Percentiles rank a stretch among this genome's conserved stretches.
Conservation (phyloP, 225 moss, liverwort and hornwort species). For the Lunularia cruciata region DNA sequence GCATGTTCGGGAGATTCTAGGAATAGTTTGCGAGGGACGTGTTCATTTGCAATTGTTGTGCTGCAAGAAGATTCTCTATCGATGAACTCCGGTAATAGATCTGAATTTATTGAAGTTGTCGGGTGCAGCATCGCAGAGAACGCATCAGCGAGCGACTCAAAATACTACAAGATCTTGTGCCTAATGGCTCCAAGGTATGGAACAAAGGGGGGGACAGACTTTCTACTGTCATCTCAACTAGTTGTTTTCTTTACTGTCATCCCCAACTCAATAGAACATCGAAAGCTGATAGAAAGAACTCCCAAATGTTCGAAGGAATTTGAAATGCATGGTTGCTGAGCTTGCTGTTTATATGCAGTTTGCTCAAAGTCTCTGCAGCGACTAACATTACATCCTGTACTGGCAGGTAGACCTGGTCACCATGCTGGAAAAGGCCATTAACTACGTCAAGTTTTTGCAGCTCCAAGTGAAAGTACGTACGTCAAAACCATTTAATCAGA, state of each 20-base stretch:
- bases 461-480: slow-evolving; percentile 94
- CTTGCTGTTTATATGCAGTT: background rate
- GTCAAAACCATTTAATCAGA: no score
- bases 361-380: background rate
- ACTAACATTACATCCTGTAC: background rate
- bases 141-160: slow-evolving; percentile 90
- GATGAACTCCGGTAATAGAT: no score
- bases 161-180: slow-evolving; percentile 76
- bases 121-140: slow-evolving; percentile 86
- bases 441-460: slow-evolving; percentile 95
- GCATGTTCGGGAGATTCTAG: background rate
- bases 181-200: slow-evolving; percentile 67
- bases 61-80: no score
- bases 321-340: background rate
- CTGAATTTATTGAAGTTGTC: background rate
- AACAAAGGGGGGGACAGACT: background rate
- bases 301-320: background rate
- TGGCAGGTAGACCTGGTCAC: slow-evolving; percentile 92
- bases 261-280: no score
- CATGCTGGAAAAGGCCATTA: slow-evolving; percentile 98
- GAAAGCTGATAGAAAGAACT: no score
- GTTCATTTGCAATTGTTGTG: no score
- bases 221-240: background rate
- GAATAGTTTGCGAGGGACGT: no score
- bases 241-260: no score